phyloP scores from a whole-genome alignment of 2,329 filamentous ascomycete genomes.

The Venturia effusa region DNA sequence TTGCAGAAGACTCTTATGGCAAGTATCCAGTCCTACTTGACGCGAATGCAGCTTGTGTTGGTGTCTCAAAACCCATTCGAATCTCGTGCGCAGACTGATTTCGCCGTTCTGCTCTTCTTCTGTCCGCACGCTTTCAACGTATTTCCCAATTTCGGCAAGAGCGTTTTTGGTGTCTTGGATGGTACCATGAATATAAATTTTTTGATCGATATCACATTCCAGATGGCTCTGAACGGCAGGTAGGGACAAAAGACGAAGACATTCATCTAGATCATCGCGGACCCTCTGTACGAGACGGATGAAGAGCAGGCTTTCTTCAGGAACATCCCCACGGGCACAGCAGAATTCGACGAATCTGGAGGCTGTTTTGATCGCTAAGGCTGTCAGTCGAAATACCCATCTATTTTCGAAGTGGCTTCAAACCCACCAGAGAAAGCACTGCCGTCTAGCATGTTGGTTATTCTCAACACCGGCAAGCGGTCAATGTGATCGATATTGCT shows the following conservation, averaged over 20 bases:
- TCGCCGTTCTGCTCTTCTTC: slow-evolving; percentile 18
- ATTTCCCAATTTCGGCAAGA: slow-evolving; percentile 21
- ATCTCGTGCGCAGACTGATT: slow-evolving; percentile 18
- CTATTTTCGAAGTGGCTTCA: too few relatives aligned
- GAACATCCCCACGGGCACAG: slow-evolving; percentile 17
- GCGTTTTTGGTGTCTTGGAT: slow-evolving; percentile 18
- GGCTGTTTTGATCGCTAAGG: slow-evolving; percentile 17
- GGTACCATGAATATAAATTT: slow-evolving; percentile 19
- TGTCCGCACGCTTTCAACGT: slow-evolving; percentile 19
- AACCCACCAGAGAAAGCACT: not conserved
- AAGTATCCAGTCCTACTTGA: slow-evolving; percentile 17
- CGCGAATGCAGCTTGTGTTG: slow-evolving; percentile 19
- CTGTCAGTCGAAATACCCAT: not conserved
- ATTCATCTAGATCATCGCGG: slow-evolving; percentile 20
- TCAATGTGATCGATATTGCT: not conserved
- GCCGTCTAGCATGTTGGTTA: not conserved
- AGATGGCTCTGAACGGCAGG: slow-evolving; percentile 17
- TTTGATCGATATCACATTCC: slow-evolving; percentile 17
- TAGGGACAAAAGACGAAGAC: slow-evolving; percentile 19
- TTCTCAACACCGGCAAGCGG: not conserved
- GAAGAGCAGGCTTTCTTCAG: slow-evolving; percentile 19
- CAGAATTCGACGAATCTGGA: slow-evolving; percentile 22
- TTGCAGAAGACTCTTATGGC: slow-evolving; percentile 20
- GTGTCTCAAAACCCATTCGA: slow-evolving; percentile 21
- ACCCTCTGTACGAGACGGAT: slow-evolving; percentile 20